phyloP scores from a whole-genome alignment of 495 filamentous ascomycete genomes.

The Xylaria castorea region DNA sequence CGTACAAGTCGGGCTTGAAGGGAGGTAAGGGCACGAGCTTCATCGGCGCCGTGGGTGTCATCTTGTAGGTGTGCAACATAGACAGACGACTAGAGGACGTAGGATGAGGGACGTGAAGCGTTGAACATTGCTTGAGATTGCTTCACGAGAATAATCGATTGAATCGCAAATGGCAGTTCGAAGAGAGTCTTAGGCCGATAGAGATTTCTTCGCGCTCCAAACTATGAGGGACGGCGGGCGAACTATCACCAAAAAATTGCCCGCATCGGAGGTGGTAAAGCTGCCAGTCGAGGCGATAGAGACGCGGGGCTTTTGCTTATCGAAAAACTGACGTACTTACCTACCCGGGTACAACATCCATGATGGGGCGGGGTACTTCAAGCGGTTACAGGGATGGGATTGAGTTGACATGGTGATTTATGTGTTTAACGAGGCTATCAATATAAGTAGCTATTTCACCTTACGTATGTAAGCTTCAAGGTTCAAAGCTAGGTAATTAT shows the following conservation, averaged over 20 bases:
- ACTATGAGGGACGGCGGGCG: background rate
- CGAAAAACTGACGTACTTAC: background rate
- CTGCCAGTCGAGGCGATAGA: background rate
- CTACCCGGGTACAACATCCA: too few species aligned
- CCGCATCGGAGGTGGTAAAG: background rate
- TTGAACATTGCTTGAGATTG: background rate
- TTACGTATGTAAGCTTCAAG: too few species aligned
- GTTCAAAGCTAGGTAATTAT: too few species aligned
- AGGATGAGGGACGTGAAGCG: background rate
- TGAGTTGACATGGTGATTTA: background rate
- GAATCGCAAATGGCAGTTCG: background rate
- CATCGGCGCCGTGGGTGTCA: constrained; percentile 26
- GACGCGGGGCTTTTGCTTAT: constrained; percentile 25
- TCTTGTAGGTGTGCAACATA: constrained; percentile 21
- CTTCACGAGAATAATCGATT: background rate
- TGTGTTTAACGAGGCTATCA: background rate
- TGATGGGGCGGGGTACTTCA: constrained; percentile 4
- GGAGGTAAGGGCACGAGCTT: constrained; percentile 48
- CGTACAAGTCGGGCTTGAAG: constrained; percentile 71
- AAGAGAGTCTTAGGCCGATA: background rate
- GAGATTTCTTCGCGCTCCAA: background rate
- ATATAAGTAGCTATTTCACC: background rate
- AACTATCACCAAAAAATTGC: background rate
- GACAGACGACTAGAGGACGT: background rate
- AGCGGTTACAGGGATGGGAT: background rate